Evolutionary conservation across 106 monocot genomes (phyloP), one percentile per base, ranked within the genome.

Genomic region (Gastrodia elata): DNA sequence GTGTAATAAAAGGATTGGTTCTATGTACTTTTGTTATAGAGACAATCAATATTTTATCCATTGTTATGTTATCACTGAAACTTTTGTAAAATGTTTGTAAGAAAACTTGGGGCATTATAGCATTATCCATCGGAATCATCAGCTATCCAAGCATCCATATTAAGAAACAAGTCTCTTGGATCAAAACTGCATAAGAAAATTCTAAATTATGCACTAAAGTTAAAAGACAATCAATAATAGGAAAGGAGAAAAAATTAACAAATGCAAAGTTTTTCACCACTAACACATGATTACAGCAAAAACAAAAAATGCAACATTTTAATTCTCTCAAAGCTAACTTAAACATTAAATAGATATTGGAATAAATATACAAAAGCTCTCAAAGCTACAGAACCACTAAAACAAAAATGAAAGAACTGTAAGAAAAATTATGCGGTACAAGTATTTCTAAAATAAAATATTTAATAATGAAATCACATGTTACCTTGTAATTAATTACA

Each of bases 401-500:
- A 48, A 42, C 1, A 30, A 20, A 42, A 52, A 36, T 27, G 38
- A 22, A 33, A 24, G 35, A 52, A 24, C n/a, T 46, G 18, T 18
- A 2, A 46, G 18, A 68, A 38, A 8, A 14, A 65, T 2, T 35
- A 65, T 13, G 16, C 5, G 2, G 27, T 58, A n/a, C 57, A 8
- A n/a, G 65, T 15, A 65, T 65, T 38, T 9, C 8, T 34, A 28
- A 68, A 20, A 80, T 11, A 6, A 3, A 75, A 15, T 18, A 71
- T 38, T 61, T 61, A 49, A 38, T 22, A 6, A 70, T 24, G 25
- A 46, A 35, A 24, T 61, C 32, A 24, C 67, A 68, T 46, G 58
- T 76, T 49, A 68, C 76, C 16, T 79, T 83, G 68, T 79, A 79
- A 71, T 76, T 72, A 32, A 75, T 20, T 42, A 83, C n/a, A 18